Evolutionary conservation across 306 rosid species (phyloP).

Genomic region (Albizia julibrissin): DNA sequence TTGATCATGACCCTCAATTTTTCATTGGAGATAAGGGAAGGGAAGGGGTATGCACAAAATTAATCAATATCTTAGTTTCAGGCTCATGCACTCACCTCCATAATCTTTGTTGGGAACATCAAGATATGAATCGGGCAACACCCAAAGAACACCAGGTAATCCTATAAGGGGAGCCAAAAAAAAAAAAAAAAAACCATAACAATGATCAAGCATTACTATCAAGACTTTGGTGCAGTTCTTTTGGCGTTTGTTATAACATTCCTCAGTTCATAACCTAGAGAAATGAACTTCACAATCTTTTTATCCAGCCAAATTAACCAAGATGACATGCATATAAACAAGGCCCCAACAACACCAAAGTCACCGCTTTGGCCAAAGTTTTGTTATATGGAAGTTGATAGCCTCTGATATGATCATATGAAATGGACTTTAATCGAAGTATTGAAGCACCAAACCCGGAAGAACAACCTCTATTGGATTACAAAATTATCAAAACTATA

Average conservation of each 20-base stretch:
- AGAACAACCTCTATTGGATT: not conserved
- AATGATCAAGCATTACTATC: constrained; percentile 10
- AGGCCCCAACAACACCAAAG: not conserved
- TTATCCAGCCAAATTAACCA: not conserved
- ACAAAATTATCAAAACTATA: not conserved
- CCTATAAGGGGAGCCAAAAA: constrained; percentile 39
- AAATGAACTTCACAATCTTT: not conserved
- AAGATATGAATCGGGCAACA: constrained; percentile 91
- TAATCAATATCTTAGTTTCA: not conserved
- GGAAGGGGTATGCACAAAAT: not conserved
- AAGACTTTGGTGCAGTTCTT: not conserved
- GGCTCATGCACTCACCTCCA: constrained; percentile 62
- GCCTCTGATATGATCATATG: not conserved
- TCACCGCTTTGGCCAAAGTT: not conserved
- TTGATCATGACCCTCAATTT: constrained; percentile 12
- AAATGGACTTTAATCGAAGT: not conserved
- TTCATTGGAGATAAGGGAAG: not conserved
- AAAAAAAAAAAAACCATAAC: not conserved
- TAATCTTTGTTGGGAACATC: constrained; percentile 96
- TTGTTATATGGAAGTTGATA: not conserved
- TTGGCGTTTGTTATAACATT: not conserved
- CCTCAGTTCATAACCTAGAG: not conserved
- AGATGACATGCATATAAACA: not conserved
- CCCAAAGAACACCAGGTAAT: constrained; percentile 89
- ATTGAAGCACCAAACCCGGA: not conserved